Evolutionary conservation across 2,329 filamentous ascomycete genomes (phyloP), one percentile per base, ranked within the genome.

Genomic region (Raffaelea albimanens): DNA sequence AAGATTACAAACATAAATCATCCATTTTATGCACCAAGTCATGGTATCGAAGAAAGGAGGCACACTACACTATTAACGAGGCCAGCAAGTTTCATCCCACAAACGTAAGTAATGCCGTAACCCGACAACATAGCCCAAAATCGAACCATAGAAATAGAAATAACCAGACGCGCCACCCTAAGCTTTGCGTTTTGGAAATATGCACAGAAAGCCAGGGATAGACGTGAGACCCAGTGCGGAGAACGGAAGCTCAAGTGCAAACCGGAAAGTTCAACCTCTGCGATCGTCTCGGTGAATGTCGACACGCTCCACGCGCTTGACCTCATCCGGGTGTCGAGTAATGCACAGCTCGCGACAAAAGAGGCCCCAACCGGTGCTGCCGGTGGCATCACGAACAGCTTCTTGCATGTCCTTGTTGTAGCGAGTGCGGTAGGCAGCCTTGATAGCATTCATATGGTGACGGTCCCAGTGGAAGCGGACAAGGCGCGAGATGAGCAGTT

Each of bases 401-500:
- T 87, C 81, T 59, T 88, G 80, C 53, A 97, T 73, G 41, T 84
- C 78, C 44, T 75, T 69, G 5, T 77, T 75, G 64, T 96, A 96
- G 52, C 89, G 82, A 52, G 83, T 80, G 48, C 78, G 75, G 65
- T 89, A 98, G 52, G 89, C 86, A 29, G 69, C 67, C 72, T 94
- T 94, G 46, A 97, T 80, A 19, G 77, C 75, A 50, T 82, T 78
- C 67, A 97, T 75, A 65, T 97, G 91, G 53, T 76, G 67, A 4
- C 84, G 78, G 59, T 97, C 90, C 93, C 93, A 97, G 66, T 97
- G 93, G 63, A 91, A 80, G 29, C 93, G 77, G 40, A 96, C 87
- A 2, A 97, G 75, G 2, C 93, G 77, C 3, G 85, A 90, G 53
- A 95, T 94, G 44, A 98, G 78, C 43, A 96, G 70, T 62, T 96